Conservation (phyloP, 2,329 filamentous ascomycete genomes). For the Didymellaceae sp. region DNA sequence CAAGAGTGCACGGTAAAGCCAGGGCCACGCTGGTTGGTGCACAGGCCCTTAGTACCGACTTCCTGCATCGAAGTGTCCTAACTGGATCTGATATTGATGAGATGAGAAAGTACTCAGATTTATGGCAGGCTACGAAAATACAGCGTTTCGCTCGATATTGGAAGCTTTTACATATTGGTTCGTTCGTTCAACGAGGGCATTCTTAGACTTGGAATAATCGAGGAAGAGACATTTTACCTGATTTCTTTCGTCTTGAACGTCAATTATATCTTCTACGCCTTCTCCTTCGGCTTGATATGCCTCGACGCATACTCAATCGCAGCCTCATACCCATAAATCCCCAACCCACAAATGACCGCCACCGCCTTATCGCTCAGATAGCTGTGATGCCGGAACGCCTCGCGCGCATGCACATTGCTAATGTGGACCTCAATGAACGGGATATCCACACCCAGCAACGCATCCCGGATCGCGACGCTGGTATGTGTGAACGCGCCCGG, state of each 20-base stretch:
- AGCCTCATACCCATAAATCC: constrained; percentile 55
- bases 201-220: no score
- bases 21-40: no score
- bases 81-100: no score
- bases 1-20: no score
- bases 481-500: constrained; percentile 78
- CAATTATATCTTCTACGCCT: not conserved
- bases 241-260: not conserved
- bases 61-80: no score
- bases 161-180: no score
- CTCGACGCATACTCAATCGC: constrained; percentile 53
- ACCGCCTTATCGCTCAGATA: constrained; percentile 78
- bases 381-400: constrained; percentile 71
- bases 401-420: constrained; percentile 74
- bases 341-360: constrained; percentile 73
- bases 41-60: no score
- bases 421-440: constrained; percentile 83
- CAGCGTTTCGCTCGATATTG: no score
- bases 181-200: not conserved
- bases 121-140: no score
- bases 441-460: constrained; percentile 70
- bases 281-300: constrained; percentile 36
- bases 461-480: constrained; percentile 77
- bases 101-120: no score
- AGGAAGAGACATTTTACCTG: no score